Conservation (phyloP, 108 stramenopile genomes). For the Nitzschia sp. region DNA sequence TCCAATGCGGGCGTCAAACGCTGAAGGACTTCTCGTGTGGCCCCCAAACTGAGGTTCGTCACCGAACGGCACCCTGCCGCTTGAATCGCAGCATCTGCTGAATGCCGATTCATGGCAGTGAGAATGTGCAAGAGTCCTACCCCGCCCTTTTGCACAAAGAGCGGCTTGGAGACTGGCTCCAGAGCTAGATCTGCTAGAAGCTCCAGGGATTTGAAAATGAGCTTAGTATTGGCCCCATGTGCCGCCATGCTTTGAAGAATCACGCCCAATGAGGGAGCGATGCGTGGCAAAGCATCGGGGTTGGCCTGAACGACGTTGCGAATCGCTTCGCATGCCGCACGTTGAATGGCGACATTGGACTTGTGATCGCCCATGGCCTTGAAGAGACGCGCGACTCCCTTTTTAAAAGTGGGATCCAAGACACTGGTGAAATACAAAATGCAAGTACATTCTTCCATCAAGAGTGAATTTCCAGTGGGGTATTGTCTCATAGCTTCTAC, state of each 20-base stretch:
- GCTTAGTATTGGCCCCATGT: constrained; percentile 19
- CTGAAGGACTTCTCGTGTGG: constrained; percentile 3
- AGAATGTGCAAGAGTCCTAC: constrained; percentile 20
- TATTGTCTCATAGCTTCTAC: constrained; percentile 35
- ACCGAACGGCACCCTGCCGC: constrained; percentile 26
- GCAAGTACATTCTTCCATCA: constrained; percentile 45
- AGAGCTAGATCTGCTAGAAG: constrained; percentile 33
- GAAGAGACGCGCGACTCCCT: constrained; percentile 40
- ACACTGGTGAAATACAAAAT: constrained; percentile 35
- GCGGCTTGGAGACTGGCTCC: constrained; percentile 21
- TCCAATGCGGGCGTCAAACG: constrained; percentile 10
- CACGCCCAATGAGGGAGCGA: constrained; percentile 32
- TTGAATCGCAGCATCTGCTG: constrained; percentile 27
- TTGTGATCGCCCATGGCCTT: constrained; percentile 35
- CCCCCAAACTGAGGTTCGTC: constrained; percentile 23
- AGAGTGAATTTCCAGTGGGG: constrained; percentile 11
- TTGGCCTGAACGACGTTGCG: constrained; percentile 35
- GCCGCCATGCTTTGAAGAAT: constrained; percentile 29
- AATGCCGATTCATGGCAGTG: constrained; percentile 30
- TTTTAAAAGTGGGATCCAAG: constrained; percentile 39
- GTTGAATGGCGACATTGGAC: constrained; percentile 36
- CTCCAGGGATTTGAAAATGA: constrained; percentile 29
- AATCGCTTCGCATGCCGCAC: constrained; percentile 37
- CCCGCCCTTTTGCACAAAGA: constrained; percentile 36
- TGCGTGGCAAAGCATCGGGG: constrained; percentile 32